Conservation (phyloP, 768 basidiomycete species). For the Lactifluus pinguis region DNA sequence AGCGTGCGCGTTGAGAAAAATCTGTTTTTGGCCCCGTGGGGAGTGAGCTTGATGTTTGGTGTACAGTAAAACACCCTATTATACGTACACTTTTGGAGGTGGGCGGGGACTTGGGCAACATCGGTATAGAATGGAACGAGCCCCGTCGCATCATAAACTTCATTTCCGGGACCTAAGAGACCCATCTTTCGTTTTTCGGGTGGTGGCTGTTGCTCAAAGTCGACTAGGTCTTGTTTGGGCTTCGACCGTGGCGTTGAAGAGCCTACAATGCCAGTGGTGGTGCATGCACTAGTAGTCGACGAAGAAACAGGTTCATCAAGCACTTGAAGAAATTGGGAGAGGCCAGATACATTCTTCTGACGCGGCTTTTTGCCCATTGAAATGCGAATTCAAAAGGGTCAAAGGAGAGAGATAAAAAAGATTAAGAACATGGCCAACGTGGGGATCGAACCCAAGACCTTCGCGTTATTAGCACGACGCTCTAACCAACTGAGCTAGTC, state of each 20-base stretch:
- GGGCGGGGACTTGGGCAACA: conserved; percentile 58
- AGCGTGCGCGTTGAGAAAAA: conserved; percentile 74
- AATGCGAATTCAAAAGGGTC: background rate
- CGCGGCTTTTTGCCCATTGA: conserved; percentile 13
- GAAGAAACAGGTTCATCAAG: background rate
- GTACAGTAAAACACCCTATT: conserved; percentile 3
- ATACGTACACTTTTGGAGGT: conserved; percentile 73
- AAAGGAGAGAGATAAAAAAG: background rate
- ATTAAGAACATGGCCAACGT: conserved; percentile 15
- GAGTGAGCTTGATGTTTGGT: background rate
- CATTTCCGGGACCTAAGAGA: conserved; percentile 14
- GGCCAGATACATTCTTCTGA: conserved; percentile 11
- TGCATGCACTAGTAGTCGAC: background rate
- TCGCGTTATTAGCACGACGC: conserved; percentile 71
- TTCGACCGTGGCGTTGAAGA: background rate
- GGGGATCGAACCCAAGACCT: conserved; percentile 24
- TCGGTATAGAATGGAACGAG: conserved; percentile 66
- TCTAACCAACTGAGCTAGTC: conserved; percentile 87
- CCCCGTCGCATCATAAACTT: conserved; percentile 47
- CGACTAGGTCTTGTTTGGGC: background rate
- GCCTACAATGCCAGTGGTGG: background rate
- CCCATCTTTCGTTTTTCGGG: background rate
- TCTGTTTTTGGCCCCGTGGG: conserved; percentile 37
- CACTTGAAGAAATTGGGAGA: conserved; percentile 2
- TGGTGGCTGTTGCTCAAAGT: background rate